Base-by-base conservation (phyloP, 805 yeast genomes). In the Diddensiella transvaalensis region DNA sequence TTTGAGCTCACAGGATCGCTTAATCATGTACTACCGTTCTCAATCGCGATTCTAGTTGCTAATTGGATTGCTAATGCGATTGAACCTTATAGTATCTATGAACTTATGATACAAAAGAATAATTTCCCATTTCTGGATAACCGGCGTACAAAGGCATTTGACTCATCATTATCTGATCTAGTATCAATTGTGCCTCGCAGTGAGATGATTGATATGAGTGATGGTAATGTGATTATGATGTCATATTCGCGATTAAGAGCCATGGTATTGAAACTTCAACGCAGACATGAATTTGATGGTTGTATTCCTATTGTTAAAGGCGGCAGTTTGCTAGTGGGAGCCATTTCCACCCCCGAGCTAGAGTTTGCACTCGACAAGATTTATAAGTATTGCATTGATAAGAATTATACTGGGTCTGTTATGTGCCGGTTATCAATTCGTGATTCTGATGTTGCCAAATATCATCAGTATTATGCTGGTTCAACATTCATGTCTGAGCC, bases 1-100 rank as follows among this genome's bases (percentile, higher is more conserved):
- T 87, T 90, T 67, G 83, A 79, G 56, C 60, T 79, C 29, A 79
- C 83, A 0, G 77, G 80, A 19, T 73, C 79, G 11, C 72, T 78
- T 49, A 76, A 77, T 22, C 78, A 78, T 57, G 82, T 79, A 8
- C 59, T 79, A 19, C 83, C 83, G 0, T 76, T 78, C 45, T 71
- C 82, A 1, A 72, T 78, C 5, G 70, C 81, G 2, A 77, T 79
- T 42, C 73, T 81, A 5, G 76, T 75, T n/a, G 73, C 82, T 1
- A 77, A 77, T 55, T 76, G 82, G 80, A 68, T 75, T 6, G 82
- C 82, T 2, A 69, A 71, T 40, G 64, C 76, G 3, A 63, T 79
- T 29, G 82, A 79, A 52, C 76, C 74, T 17, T 62, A 65, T 49
- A 76, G 82, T 3, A 56, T 79, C 3, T 79, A 79, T 53, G 82